Evolutionary conservation across 2,329 filamentous ascomycete species (phyloP).

Genomic region (Orbilia oligospora): DNA sequence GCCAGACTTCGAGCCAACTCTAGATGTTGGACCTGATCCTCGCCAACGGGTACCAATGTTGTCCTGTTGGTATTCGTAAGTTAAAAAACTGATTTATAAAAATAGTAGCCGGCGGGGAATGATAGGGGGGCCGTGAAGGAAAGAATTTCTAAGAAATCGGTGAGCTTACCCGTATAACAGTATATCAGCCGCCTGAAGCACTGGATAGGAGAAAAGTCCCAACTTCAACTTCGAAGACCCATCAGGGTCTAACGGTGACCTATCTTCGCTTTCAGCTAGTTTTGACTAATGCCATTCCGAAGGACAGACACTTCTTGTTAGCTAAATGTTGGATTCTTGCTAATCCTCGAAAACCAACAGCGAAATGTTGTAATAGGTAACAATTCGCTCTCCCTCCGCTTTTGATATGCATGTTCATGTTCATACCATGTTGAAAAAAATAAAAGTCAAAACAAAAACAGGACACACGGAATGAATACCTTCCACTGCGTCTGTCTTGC

Average conservation of each 20-base stretch:
- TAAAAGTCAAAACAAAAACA: too few species aligned
- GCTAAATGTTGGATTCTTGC: conserved; percentile 5
- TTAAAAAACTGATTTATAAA: conserved; percentile 6
- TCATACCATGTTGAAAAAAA: not conserved
- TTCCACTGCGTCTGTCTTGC: conserved; percentile 99
- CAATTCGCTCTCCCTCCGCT: too few species aligned
- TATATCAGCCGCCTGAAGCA: conserved; percentile 94
- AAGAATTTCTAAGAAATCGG: not conserved
- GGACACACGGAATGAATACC: conserved; percentile 70
- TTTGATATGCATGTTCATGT: not conserved
- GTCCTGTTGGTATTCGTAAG: conserved; percentile 71
- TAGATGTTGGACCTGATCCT: conserved; percentile 93
- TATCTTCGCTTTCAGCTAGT: conserved; percentile 75
- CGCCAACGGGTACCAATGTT: conserved; percentile 96
- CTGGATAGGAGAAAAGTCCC: conserved; percentile 94
- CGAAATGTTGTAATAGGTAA: conserved; percentile 16
- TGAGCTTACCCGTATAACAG: conserved; percentile 79
- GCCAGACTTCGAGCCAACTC: conserved; percentile 92
- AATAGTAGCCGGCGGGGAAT: not conserved
- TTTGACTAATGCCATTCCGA: conserved; percentile 74
- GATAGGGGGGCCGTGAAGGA: not conserved
- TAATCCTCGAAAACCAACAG: not conserved
- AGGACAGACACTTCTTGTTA: not conserved
- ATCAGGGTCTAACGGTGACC: conserved; percentile 73
- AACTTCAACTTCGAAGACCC: conserved; percentile 80